phyloP scores from a whole-genome alignment of 257 asterid species.

The Fraxinus pennsylvanica region DNA sequence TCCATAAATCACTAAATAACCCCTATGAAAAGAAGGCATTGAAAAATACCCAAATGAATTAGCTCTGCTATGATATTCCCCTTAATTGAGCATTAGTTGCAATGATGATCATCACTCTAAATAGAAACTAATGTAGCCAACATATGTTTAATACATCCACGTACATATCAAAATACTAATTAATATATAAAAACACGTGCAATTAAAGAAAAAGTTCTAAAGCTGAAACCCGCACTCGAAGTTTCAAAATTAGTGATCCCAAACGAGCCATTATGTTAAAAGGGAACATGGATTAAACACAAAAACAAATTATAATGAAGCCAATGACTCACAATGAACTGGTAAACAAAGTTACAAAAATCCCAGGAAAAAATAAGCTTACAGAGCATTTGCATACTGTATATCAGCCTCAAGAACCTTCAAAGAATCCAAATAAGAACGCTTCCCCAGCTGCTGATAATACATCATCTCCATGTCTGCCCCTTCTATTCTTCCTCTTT shows the following conservation, averaged over 20 bases:
- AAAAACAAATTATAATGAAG: neutral
- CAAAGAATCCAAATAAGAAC: constrained; percentile 63
- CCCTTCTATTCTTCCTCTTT: neutral
- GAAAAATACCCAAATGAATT: neutral
- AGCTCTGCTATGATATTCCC: neutral
- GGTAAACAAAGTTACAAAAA: neutral
- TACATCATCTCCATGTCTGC: constrained; percentile 63
- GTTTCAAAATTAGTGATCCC: neutral
- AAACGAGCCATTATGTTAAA: neutral
- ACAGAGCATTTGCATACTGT: constrained; percentile 83
- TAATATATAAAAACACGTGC: neutral
- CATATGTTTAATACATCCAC: neutral
- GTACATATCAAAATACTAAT: neutral
- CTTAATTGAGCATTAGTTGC: neutral
- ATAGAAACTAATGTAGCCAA: neutral
- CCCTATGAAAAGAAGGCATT: neutral
- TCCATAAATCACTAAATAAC: neutral
- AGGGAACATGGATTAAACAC: neutral
- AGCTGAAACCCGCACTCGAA: neutral
- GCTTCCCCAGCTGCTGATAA: constrained; percentile 65
- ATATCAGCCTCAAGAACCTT: constrained; percentile 78
- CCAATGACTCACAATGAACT: neutral
- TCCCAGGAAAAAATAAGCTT: constrained; percentile 35
- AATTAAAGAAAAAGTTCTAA: neutral
- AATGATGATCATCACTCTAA: neutral